Base-by-base conservation (phyloP, 2,329 filamentous ascomycete species). In the Nemania abortiva region DNA sequence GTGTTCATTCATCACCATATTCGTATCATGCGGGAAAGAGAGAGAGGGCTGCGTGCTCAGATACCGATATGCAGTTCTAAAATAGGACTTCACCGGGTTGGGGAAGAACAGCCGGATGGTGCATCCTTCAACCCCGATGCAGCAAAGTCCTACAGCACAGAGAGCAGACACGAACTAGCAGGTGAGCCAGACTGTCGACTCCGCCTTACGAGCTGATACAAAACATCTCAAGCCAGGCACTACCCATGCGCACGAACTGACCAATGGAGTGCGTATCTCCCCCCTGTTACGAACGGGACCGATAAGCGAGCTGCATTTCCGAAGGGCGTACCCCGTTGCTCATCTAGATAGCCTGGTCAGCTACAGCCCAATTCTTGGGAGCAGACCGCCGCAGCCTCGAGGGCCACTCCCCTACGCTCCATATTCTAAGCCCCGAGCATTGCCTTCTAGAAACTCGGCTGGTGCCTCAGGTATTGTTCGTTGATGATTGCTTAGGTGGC, bases 261-360 rank as follows among this genome's bases (percentile, higher is more conserved):
- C 49, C 42, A 68, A 66, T 69, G 20, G 27, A 49, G 39, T 53
- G 37, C 63, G n/a, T 20, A 27, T 34, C 55, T 53, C 24, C 56
- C 47, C 24, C 22, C 69, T 66, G 37, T 54, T 31, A 66, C 50
- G 58, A 62, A 63, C 57, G 69, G 60, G 20, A 42, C 66, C 69
- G 69, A 71, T 71, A 69, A 69, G 69, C 66, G 69, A 71, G 66
- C 53, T 65, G 69, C 66, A 66, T 62, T 65, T 62, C 66, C 63
- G 54, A 66, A 24, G 56, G n/a, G 45, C 42, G 24, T 58, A 31
- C 22, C 39, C 39, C 49, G 39, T 57, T 39, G 45, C 34, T 22
- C 6, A 42, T 49, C 9, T 27, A 31, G 50, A 53, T n/a, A 53
- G 50, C 50, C 52, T 31, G 60, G 18, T 29, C 53, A 57, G 52